Evolutionary conservation across 192 early-diverging fungal genomes (phyloP).

Genomic region (Rhizophagus clarus): DNA sequence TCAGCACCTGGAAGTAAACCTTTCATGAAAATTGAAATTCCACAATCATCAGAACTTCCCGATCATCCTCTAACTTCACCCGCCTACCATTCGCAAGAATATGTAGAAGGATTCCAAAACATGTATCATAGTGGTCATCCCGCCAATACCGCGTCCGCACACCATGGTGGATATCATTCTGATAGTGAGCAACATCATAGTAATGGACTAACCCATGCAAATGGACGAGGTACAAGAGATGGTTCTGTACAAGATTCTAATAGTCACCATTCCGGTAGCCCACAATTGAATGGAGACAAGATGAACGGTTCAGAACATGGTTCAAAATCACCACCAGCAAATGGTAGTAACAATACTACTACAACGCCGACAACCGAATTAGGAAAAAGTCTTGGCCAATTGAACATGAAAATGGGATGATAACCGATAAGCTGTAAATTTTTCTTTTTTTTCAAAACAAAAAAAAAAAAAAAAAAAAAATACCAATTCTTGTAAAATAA

Average conservation of each 20-base stretch:
- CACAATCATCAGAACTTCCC: constrained; percentile 22
- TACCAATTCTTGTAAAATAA: no score
- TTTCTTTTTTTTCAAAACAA: no score
- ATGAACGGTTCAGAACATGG: neutral
- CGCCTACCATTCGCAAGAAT: constrained; percentile 28
- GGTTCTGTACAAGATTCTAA: neutral
- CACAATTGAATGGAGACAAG: constrained; percentile 15
- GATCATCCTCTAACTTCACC: constrained; percentile 30
- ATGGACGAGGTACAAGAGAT: constrained; percentile 13
- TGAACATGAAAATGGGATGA: constrained; percentile 8
- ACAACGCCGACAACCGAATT: constrained; percentile 9
- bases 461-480: no score
- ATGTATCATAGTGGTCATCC: constrained; percentile 22
- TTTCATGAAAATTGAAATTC: constrained; percentile 32
- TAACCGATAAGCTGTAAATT: constrained; percentile 5
- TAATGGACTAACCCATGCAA: constrained; percentile 3
- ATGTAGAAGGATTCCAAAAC: constrained; percentile 20
- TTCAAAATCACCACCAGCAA: neutral
- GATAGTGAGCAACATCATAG: constrained; percentile 19
- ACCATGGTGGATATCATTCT: constrained; percentile 29
- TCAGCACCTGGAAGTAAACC: neutral
- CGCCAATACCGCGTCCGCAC: constrained; percentile 11
- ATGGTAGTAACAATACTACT: neutral
- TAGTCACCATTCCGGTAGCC: neutral
- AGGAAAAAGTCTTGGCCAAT: constrained; percentile 8